These are phyloP conservation scores for Fraxinus baroniana DNA, from an alignment of 305 asterid genomes.

Conservation along the genomic window DNA sequence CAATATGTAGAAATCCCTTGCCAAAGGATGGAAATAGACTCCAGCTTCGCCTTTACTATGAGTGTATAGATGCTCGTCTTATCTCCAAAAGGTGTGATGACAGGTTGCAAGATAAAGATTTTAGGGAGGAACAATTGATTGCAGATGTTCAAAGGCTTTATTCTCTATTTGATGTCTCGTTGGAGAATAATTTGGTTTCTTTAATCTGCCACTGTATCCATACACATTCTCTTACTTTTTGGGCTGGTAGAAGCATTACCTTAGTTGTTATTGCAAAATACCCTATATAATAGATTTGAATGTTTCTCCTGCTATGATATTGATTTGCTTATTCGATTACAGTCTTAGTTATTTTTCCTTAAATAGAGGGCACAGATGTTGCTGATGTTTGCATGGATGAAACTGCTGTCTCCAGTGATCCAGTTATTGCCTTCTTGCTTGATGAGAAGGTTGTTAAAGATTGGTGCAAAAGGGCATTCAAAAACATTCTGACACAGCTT, in stretches of 20 bases:
- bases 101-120: slow-evolving; percentile 64
- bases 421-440: slow-evolving; percentile 81
- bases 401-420: slow-evolving; percentile 95
- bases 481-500: slow-evolving; percentile 52
- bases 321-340: slow-evolving; percentile 14
- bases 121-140: slow-evolving; percentile 48
- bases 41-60: slow-evolving; percentile 80
- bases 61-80: slow-evolving; percentile 87
- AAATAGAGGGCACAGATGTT: slow-evolving; percentile 66
- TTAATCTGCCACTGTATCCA: slow-evolving; percentile 97
- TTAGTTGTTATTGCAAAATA: slow-evolving; percentile 4
- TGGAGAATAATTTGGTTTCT: slow-evolving; percentile 85
- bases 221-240: slow-evolving; percentile 21
- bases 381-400: slow-evolving; percentile 98
- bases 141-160: slow-evolving; percentile 82
- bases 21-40: slow-evolving; percentile 55
- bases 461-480: slow-evolving; percentile 88
- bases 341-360: slow-evolving; percentile 41
- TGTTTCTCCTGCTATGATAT: slow-evolving; percentile 13
- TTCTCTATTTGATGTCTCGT: slow-evolving; percentile 77
- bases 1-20: slow-evolving; percentile 73
- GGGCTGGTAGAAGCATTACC: background rate
- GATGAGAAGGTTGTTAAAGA: slow-evolving; percentile 97
- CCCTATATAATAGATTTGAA: background rate
- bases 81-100: slow-evolving; percentile 78